Evolutionary conservation across 345 rosid genomes (phyloP), one percentile per base, ranked within the genome.

Genomic region (Rhizophora apiculata): DNA sequence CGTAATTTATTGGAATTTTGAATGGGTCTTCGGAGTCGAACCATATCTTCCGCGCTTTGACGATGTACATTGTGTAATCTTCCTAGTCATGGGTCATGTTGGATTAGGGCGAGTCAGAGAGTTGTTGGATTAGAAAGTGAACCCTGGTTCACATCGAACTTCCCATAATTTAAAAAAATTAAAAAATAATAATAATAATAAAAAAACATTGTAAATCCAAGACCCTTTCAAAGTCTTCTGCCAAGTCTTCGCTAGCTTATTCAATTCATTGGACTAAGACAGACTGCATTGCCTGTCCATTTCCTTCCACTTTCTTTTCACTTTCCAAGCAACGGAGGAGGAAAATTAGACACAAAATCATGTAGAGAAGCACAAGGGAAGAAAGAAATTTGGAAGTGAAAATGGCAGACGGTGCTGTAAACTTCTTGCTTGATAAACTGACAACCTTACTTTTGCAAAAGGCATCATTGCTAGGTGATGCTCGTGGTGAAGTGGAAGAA

Each of bases 331-430:
- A 39, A 39, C 5, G 56, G 15, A 52, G 37, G 43, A 43, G 18
- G 49, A 13, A 43, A 30, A 39, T 37, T 20, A 31, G 31, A 37
- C 29, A 37, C 6, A 18, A 22, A 37, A 26, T 18, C 22, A 20
- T 16, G 7, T 9, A 34, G 10, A 34, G 24, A 6, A 8, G 24
- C 34, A 6, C 10, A 11, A 16, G 60, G 46, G 0, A 18, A 27
- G 22, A 20, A 6, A 30, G 21, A 19, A 30, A 20, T 20, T 48
- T 34, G 19, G n/a, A 60, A 34, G 26, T 39, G 24, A 49, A 57
- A 62, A 78, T 70, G 81, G 81, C 81, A 46, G 81, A 78, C 8
- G 74, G 68, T 13, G 81, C 81, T 27, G 78, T 74, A 19, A 74
- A 70, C 62, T 78, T 74, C 58, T 49, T 78, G 29, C 81, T 74